Conservation (phyloP, 345 rosid genomes). For the Hevea brasiliensis region DNA sequence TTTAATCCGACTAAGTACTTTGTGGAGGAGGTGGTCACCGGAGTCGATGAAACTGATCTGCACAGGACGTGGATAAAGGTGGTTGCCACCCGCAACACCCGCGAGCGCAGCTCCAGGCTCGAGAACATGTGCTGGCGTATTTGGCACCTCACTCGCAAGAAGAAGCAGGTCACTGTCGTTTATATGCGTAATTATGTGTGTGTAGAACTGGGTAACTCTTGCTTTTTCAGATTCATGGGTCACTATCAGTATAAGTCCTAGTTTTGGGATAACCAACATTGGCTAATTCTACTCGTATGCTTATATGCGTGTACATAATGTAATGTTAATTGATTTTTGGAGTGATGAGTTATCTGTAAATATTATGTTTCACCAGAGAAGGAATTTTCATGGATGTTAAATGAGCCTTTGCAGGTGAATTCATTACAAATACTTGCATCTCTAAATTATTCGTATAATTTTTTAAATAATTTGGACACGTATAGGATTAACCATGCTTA, state of each 20-base stretch:
- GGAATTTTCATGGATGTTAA: not conserved
- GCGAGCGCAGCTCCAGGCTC: conserved; percentile 89
- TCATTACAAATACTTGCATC: not conserved
- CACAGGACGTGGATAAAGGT: conserved; percentile 95
- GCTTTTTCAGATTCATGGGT: not conserved
- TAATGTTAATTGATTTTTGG: not conserved
- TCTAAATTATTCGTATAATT: not conserved
- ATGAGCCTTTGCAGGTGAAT: not conserved
- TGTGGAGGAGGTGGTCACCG: conserved; percentile 93
- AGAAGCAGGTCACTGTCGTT: conserved; percentile 69
- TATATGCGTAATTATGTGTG: not conserved
- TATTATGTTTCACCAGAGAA: not conserved
- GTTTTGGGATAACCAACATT: not conserved
- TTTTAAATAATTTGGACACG: not conserved
- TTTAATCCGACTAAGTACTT: conserved; percentile 89
- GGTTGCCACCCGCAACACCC: conserved; percentile 85
- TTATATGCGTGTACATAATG: not conserved
- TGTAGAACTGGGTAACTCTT: not conserved
- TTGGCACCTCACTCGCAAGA: conserved; percentile 97
- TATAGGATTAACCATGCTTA: not conserved
- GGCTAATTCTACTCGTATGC: not conserved
- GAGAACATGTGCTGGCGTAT: conserved; percentile 99
- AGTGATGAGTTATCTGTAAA: not conserved
- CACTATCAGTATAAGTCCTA: not conserved
- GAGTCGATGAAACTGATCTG: conserved; percentile 88